Conservation (phyloP, 495 filamentous ascomycete species). For the Schizothecium vesticola region DNA sequence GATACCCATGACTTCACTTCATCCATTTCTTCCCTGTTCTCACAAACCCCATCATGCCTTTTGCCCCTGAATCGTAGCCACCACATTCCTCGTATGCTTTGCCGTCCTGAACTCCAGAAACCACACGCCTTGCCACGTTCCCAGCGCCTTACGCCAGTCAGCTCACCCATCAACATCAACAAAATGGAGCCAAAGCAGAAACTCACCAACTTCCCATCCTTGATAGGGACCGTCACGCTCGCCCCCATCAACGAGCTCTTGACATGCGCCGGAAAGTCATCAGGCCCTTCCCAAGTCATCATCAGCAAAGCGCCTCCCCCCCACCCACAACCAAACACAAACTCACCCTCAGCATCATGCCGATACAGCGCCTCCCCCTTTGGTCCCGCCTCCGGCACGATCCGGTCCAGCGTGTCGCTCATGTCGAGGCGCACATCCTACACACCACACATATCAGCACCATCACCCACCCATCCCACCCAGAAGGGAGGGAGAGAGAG, state of each 20-base stretch:
- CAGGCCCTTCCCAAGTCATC: constrained; percentile 14
- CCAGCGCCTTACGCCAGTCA: constrained; percentile 1
- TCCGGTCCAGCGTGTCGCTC: constrained; percentile 86
- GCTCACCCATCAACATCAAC: not conserved
- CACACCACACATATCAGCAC: not conserved
- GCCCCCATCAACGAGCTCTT: constrained; percentile 86
- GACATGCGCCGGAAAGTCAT: constrained; percentile 63
- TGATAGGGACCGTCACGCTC: constrained; percentile 83
- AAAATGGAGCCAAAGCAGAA: constrained; percentile 1
- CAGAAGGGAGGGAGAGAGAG: not conserved
- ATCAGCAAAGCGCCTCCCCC: constrained; percentile 4
- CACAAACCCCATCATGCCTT: constrained; percentile 43
- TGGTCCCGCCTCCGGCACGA: constrained; percentile 67
- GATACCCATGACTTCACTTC: not conserved
- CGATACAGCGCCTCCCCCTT: constrained; percentile 70
- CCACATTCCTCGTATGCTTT: constrained; percentile 70
- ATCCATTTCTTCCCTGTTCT: not conserved
- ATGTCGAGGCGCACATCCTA: constrained; percentile 65
- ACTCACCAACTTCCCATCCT: constrained; percentile 69
- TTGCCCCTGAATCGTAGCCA: constrained; percentile 94
- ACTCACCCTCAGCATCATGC: constrained; percentile 74
- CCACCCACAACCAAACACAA: not conserved
- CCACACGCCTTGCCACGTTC: constrained; percentile 81
- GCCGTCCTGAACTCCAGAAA: constrained; percentile 81
- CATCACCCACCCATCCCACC: not conserved